Evolutionary conservation across 345 rosid genomes (phyloP), one percentile per base, ranked within the genome.

Genomic region (Bruguiera parviflora): DNA sequence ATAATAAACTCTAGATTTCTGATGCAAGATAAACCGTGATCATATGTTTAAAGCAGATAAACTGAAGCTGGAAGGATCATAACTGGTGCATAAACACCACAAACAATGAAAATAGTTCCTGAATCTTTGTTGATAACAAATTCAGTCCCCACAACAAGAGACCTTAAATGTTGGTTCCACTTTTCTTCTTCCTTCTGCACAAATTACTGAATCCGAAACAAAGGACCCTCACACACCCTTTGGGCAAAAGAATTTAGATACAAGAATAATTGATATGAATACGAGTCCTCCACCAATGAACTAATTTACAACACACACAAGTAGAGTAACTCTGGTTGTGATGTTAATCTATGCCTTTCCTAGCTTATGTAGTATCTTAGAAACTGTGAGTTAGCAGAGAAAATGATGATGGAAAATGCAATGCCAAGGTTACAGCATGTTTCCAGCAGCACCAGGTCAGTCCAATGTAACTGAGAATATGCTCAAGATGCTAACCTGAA

Each of bases 301-400:
- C 62, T 71, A 70, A 78, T 75, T 74, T 80, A 80, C 83, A 80
- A 8, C 70, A 58, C 69, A 73, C 74, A 52, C 65, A 39, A 66
- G 71, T 56, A 13, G 18, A 39, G 70, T 47, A 65, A 56, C 75
- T 61, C 56, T 49, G 68, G 67, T 57, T 70, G 52, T 59, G 27
- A 61, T 39, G 66, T 62, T 72, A 63, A 59, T 76, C 76, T 72
- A 56, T 58, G 43, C 64, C 73, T 64, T 61, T 61, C 65, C 71
- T 70, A 73, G n/a, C 65, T 59, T 71, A 37, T 31, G 59, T 53
- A 59, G 58, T 37, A 35, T 68, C 55, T 67, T 53, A 67, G 69
- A 46, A 58, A 58, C 47, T 60, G 65, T 43, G 53, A 75, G 68
- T 61, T 71, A 72, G 35, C 6, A 63, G 75, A 63, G 71, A 69